A percentile compares a stretch with the other conserved stretches of the same genome.
Conservation (phyloP, 192 early-diverging fungal species). For the Backusella sp. region DNA sequence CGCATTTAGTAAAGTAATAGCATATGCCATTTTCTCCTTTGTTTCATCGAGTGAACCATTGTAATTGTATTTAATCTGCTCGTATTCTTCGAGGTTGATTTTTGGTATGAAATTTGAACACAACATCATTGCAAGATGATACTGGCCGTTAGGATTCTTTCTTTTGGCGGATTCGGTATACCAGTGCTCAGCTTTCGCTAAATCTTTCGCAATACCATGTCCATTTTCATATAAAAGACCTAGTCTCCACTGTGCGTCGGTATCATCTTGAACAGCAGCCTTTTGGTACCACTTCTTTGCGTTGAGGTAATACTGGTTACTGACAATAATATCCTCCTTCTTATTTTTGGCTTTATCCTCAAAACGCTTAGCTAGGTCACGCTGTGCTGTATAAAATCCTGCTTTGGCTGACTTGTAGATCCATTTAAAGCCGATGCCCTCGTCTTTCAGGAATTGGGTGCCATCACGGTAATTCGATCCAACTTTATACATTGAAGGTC, state of each 20-base stretch:
- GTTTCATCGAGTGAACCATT: too few relatives aligned
- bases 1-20: background rate
- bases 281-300: background rate
- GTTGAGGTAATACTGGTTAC: background rate
- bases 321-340: background rate
- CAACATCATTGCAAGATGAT: background rate
- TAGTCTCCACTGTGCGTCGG: background rate
- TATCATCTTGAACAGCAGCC: background rate
- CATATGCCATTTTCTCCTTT: background rate
- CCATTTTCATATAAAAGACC: background rate
- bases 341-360: background rate
- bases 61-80: background rate
- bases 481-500: background rate
- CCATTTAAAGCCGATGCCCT: background rate
- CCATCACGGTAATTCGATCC: background rate
- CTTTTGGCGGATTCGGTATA: background rate
- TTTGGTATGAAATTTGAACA: background rate
- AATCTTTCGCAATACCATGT: background rate
- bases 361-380: background rate
- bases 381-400: background rate
- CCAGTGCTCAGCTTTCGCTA: background rate
- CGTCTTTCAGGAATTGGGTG: background rate
- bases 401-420: background rate
- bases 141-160: background rate
- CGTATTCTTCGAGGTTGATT: background rate